Percentiles rank a stretch among this genome's conserved stretches.
Conservation (phyloP, 805 yeast species). For the Saccharomycopsis capsularis region DNA sequence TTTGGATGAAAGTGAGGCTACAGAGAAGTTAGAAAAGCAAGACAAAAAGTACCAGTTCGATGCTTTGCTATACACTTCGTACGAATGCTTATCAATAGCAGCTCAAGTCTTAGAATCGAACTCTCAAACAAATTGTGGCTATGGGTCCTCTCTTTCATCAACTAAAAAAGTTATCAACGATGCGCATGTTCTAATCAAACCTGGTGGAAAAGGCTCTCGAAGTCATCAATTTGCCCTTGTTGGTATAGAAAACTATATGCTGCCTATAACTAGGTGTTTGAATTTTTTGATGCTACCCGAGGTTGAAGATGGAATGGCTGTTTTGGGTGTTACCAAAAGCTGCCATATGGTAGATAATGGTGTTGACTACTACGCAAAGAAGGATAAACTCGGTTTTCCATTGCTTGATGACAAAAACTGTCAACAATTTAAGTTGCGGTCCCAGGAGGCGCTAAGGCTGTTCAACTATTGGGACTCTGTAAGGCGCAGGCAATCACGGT, state of each 20-base stretch:
- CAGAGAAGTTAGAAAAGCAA: not conserved
- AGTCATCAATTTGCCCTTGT: slow-evolving; percentile 10
- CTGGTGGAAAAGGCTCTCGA: slow-evolving; percentile 1
- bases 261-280: slow-evolving; percentile 17
- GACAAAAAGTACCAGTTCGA: not conserved
- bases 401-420: slow-evolving; percentile 25
- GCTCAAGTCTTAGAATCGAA: slow-evolving; percentile 10
- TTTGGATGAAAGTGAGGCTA: not conserved
- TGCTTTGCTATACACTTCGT: not conserved
- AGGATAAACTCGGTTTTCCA: not conserved
- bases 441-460: slow-evolving; percentile 8
- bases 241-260: slow-evolving; percentile 14
- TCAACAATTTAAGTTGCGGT: slow-evolving; percentile 33
- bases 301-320: not conserved
- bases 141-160: slow-evolving; percentile 33
- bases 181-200: slow-evolving; percentile 27
- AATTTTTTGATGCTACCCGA: slow-evolving; percentile 8
- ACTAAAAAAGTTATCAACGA: slow-evolving; percentile 35
- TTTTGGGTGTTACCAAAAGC: slow-evolving; percentile 14
- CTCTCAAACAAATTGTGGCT: slow-evolving; percentile 6
- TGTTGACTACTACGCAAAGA: not conserved
- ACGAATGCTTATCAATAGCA: not conserved
- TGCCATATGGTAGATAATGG: slow-evolving; percentile 13
- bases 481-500: slow-evolving; percentile 1
- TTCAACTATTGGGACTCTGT: slow-evolving; percentile 4